Percentiles rank a stretch among this genome's conserved stretches.
Evolutionary conservation across 805 yeast genomes (phyloP).

Genomic region (Teunomyces lycoperdinae): DNA sequence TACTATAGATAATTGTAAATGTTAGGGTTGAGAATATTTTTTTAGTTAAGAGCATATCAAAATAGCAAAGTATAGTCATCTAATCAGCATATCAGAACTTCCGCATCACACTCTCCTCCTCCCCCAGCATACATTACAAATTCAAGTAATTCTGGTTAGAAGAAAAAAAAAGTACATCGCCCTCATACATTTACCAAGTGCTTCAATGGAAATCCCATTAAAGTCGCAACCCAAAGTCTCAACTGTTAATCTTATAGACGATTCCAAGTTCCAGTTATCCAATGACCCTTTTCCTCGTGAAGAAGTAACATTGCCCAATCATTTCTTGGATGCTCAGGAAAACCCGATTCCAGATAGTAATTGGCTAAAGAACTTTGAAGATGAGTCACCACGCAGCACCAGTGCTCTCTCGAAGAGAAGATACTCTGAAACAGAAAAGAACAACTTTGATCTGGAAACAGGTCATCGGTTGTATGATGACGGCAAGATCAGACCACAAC

Average conservation of each 20-base stretch:
- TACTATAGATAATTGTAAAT: neutral
- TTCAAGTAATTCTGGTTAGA: neutral
- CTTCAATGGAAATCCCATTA: constrained; percentile 37
- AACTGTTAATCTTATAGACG: constrained; percentile 26
- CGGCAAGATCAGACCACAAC: constrained; percentile 45
- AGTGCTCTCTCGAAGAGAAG: constrained; percentile 33
- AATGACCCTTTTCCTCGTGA: neutral
- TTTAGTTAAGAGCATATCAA: neutral
- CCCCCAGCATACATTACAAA: neutral
- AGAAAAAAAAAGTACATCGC: neutral
- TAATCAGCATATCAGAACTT: neutral
- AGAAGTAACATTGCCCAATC: neutral
- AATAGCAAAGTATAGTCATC: neutral
- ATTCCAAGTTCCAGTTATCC: constrained; percentile 9
- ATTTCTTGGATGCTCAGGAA: neutral
- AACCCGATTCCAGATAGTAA: neutral
- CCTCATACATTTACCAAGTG: neutral
- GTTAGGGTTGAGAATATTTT: neutral
- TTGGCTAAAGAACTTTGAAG: neutral
- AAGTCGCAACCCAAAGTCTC: constrained; percentile 41
- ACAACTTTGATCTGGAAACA: constrained; percentile 53
- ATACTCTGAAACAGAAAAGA: constrained; percentile 63
- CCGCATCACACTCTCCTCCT: neutral
- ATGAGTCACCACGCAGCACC: neutral
- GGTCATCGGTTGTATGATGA: constrained; percentile 57